Evolutionary conservation across 208 protist genomes (phyloP).

Genomic region (Zelonia costaricensis): DNA sequence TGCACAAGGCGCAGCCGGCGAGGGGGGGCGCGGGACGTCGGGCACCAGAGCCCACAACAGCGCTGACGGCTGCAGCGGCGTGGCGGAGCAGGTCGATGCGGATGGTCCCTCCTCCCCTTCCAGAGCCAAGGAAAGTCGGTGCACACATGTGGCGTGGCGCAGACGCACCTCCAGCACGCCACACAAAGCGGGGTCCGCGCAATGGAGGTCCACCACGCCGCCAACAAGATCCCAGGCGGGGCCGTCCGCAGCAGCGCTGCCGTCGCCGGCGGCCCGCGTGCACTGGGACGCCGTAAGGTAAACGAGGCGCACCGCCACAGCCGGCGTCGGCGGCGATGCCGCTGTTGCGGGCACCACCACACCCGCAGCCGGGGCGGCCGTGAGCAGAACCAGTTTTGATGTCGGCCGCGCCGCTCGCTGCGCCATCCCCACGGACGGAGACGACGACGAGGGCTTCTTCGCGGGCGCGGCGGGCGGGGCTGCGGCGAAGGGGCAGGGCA

Average conservation of each 20-base stretch:
- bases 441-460: not conserved
- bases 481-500: constrained; percentile 7
- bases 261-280: not conserved
- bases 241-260: not conserved
- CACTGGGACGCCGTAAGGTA: not conserved
- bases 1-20: not conserved
- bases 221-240: constrained; percentile 1
- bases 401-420: not conserved
- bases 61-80: constrained; percentile 4
- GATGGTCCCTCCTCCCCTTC: not conserved
- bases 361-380: not conserved
- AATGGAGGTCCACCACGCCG: constrained; percentile 5
- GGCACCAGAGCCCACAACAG: constrained; percentile 31
- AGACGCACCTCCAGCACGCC: not conserved
- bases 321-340: no score
- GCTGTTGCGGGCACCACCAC: no score
- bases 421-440: not conserved
- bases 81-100: not conserved
- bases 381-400: no score
- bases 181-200: not conserved
- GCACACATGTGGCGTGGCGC: not conserved
- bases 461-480: not conserved
- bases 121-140: not conserved
- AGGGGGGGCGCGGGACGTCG: not conserved
- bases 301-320: constrained; percentile 5